Conservation (phyloP, 768 basidiomycete genomes). For the Lentinula lateritia region DNA sequence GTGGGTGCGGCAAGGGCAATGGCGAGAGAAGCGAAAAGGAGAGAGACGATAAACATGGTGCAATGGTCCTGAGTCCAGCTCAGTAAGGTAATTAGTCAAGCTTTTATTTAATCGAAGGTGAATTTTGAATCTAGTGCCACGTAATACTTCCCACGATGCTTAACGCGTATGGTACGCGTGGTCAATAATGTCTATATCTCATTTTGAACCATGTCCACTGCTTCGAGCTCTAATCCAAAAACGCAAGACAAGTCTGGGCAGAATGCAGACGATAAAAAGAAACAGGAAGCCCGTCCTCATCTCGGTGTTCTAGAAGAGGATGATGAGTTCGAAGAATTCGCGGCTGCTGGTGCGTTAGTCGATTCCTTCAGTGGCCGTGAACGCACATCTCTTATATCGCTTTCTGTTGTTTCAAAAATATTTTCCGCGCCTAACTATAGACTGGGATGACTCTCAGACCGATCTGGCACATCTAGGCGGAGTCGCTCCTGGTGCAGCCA, state of each 20-base stretch:
- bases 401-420: background rate
- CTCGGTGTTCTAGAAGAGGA: conserved; percentile 94
- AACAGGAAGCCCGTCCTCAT: conserved; percentile 51
- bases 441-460: conserved; percentile 85
- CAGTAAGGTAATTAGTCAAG: too few relatives aligned
- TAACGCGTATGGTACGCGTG: background rate
- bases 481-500: conserved; percentile 67
- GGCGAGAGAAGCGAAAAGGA: too few relatives aligned
- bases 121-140: background rate
- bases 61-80: too few relatives aligned
- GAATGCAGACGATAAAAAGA: conserved; percentile 34
- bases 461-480: conserved; percentile 76
- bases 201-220: conserved; percentile 29
- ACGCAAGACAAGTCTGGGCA: conserved; percentile 24
- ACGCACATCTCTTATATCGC: background rate
- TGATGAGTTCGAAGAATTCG: conserved; percentile 95
- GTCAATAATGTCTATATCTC: background rate
- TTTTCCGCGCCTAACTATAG: conserved; percentile 27
- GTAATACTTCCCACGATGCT: background rate
- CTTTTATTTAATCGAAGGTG: too few relatives aligned
- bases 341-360: conserved; percentile 61
- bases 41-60: too few relatives aligned
- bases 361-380: too few relatives aligned
- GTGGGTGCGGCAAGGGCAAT: too few relatives aligned
- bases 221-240: conserved; percentile 41